These are phyloP conservation scores for Beauveria scarabaeidicola DNA, from an alignment of 2,329 filamentous ascomycete species.

Conservation along the genomic window DNA sequence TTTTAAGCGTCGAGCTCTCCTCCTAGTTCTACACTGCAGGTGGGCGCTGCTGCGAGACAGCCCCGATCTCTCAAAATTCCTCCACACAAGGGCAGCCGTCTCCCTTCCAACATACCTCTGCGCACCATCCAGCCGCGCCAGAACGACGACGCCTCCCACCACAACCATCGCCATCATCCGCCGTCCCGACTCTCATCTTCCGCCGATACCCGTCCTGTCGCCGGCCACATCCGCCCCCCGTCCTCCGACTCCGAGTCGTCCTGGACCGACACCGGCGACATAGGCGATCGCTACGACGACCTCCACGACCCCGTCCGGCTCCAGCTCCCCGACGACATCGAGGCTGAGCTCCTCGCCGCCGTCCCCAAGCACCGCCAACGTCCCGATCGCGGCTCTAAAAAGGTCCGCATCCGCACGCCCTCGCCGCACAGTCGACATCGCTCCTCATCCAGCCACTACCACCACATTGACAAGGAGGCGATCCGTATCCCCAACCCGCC, in stretches of 20 bases:
- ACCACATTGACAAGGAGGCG: constrained; percentile 58
- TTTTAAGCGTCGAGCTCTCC: neutral
- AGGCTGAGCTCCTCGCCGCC: constrained; percentile 51
- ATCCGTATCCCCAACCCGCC: constrained; percentile 70
- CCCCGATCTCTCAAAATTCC: constrained; percentile 79
- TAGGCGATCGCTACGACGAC: constrained; percentile 82
- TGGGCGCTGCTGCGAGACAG: constrained; percentile 70
- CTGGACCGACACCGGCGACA: constrained; percentile 92
- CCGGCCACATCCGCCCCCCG: constrained; percentile 12
- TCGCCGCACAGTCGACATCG: constrained; percentile 30
- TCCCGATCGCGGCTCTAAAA: constrained; percentile 34
- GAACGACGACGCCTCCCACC: constrained; percentile 24
- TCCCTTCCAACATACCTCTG: constrained; percentile 79
- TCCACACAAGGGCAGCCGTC: constrained; percentile 57
- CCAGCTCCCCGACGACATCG: constrained; percentile 57
- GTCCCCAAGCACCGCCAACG: constrained; percentile 35
- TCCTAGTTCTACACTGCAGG: constrained; percentile 31
- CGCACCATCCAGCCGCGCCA: constrained; percentile 53
- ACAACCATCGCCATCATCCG: constrained; percentile 32
- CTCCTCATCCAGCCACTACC: constrained; percentile 31
- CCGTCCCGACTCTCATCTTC: constrained; percentile 38
- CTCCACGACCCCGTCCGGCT: constrained; percentile 73
- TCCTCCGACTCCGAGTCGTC: constrained; percentile 58
- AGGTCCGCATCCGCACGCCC: constrained; percentile 59
- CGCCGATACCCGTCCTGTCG: constrained; percentile 38